Evolutionary conservation across 2,329 filamentous ascomycete species (phyloP).

Genomic region (Paecilomyces sp.): DNA sequence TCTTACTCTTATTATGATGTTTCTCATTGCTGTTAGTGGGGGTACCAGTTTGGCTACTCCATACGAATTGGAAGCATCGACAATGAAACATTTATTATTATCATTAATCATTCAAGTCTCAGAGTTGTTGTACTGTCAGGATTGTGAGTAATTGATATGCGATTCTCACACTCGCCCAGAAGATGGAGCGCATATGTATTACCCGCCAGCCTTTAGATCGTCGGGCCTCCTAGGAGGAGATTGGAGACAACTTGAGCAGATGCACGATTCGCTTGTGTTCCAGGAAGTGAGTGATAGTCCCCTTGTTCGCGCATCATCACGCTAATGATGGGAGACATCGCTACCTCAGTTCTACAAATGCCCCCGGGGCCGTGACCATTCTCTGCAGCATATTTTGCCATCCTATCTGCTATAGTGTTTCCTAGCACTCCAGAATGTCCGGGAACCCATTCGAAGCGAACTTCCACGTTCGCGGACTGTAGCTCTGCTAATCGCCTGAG

Average conservation of each 20-base stretch:
- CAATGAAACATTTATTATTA: too few species aligned
- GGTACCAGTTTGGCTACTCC: too few species aligned
- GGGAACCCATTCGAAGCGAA: not conserved
- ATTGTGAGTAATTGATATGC: not conserved
- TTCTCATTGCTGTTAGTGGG: too few species aligned
- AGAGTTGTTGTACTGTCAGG: too few species aligned
- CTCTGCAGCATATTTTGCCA: conserved; percentile 2
- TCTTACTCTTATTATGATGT: too few species aligned
- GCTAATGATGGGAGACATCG: not conserved
- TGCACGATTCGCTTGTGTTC: too few species aligned
- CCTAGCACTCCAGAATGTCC: not conserved
- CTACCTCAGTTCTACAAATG: not conserved
- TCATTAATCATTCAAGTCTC: too few species aligned
- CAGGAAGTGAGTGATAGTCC: not conserved
- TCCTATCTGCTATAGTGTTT: not conserved
- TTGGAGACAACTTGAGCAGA: too few species aligned
- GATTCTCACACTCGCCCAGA: not conserved
- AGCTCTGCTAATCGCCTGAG: not conserved
- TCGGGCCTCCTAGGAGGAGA: too few species aligned
- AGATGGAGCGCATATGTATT: too few species aligned
- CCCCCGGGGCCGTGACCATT: not conserved
- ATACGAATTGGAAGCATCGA: too few species aligned
- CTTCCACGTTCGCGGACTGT: not conserved
- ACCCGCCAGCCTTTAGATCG: too few species aligned
- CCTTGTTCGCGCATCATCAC: not conserved